These are phyloP conservation scores for Phylloboletellus chloephorus DNA, from an alignment of 1,284 basidiomycete species.

Conservation along the genomic window DNA sequence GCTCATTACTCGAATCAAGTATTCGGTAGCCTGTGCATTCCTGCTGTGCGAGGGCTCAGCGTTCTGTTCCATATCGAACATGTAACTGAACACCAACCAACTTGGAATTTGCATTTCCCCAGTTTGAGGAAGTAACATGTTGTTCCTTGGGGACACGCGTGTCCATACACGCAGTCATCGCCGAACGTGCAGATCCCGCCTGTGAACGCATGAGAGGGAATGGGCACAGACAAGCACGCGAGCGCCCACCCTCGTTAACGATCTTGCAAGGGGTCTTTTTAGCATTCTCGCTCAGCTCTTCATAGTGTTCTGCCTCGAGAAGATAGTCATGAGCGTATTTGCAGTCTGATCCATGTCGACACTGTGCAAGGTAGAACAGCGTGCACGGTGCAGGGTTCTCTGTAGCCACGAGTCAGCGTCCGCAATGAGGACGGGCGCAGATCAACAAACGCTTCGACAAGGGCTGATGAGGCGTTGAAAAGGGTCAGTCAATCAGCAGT, in stretches of 20 bases:
- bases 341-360: conserved; percentile 50
- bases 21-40: conserved; percentile 27
- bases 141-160: conserved; percentile 44
- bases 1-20: conserved; percentile 14
- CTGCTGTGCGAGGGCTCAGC: conserved; percentile 29
- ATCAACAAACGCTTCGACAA: conserved; percentile 51
- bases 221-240: not conserved
- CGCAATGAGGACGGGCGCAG: conserved; percentile 7
- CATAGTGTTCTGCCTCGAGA: conserved; percentile 46
- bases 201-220: conserved; percentile 22
- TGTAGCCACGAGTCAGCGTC: conserved; percentile 13
- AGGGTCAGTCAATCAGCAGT: conserved; percentile 18
- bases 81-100: conserved; percentile 37
- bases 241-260: conserved; percentile 43
- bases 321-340: conserved; percentile 56
- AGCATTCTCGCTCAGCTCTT: conserved; percentile 47
- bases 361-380: conserved; percentile 52
- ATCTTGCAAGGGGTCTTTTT: conserved; percentile 56
- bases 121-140: conserved; percentile 50
- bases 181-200: conserved; percentile 52
- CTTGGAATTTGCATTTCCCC: conserved; percentile 54
- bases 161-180: conserved; percentile 57
- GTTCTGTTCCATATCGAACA: conserved; percentile 13
- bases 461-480: conserved; percentile 32
- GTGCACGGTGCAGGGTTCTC: conserved; percentile 61